Evolutionary conservation across 495 filamentous ascomycete species (phyloP).

Genomic region (Wilcoxina mikolae): DNA sequence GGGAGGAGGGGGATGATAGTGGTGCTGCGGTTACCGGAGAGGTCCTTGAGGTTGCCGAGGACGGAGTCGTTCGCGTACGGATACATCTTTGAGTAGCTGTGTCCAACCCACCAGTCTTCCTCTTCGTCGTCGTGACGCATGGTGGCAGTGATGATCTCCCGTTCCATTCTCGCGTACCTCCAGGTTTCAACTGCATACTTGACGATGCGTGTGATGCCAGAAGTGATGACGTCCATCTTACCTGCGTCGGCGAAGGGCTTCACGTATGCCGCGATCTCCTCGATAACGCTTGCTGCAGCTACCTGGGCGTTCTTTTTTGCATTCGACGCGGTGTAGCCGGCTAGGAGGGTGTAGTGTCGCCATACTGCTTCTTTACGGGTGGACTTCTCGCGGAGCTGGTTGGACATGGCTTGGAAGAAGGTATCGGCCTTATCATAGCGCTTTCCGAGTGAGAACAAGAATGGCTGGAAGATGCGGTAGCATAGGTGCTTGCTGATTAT

Average conservation of each 20-base stretch:
- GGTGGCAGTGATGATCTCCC: constrained; percentile 43
- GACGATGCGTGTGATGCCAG: constrained; percentile 42
- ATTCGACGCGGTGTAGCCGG: constrained; percentile 47
- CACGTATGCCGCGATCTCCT: constrained; percentile 46
- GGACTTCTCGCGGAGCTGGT: constrained; percentile 47
- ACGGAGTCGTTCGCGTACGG: constrained; percentile 18
- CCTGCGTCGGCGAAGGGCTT: constrained; percentile 44
- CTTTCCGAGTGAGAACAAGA: constrained; percentile 48
- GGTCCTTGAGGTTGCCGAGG: constrained; percentile 10
- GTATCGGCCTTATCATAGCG: constrained; percentile 48
- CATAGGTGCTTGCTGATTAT: constrained; percentile 45
- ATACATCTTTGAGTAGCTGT: constrained; percentile 27
- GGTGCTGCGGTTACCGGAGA: constrained; percentile 24
- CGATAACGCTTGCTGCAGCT: constrained; percentile 45
- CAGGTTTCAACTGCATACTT: constrained; percentile 51
- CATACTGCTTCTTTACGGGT: constrained; percentile 48
- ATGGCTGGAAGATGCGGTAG: constrained; percentile 49
- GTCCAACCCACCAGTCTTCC: constrained; percentile 34
- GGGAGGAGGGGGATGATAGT: constrained; percentile 43
- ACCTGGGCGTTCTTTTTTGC: constrained; percentile 48
- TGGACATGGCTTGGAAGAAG: constrained; percentile 47
- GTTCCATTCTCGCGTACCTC: constrained; percentile 48
- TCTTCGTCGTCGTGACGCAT: constrained; percentile 39
- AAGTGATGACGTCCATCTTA: constrained; percentile 39
- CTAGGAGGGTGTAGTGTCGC: constrained; percentile 49